Evolutionary conservation across 192 early-diverging fungal species (phyloP).

Genomic region (Fimicolochytrium jonesii): DNA sequence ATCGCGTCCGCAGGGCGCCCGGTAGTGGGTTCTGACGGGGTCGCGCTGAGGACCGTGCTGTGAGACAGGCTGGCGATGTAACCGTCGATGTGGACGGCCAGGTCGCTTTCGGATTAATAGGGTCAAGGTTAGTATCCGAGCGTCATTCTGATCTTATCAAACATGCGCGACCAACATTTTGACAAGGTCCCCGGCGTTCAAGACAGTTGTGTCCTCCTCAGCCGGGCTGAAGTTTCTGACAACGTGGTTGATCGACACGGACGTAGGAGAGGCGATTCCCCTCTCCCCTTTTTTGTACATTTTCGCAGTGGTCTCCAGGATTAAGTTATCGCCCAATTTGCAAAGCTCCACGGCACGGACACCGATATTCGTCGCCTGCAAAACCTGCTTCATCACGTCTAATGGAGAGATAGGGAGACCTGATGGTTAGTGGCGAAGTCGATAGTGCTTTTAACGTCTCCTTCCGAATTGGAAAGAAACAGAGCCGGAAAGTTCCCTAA

Average conservation of each 20-base stretch:
- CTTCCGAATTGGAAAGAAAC: neutral
- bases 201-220: constrained; percentile 43
- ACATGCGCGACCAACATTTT: constrained; percentile 62
- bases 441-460: too few relatives aligned
- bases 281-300: constrained; percentile 39
- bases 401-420: neutral
- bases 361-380: constrained; percentile 16
- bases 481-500: neutral
- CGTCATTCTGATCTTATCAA: neutral
- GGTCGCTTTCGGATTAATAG: constrained; percentile 51
- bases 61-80: constrained; percentile 75
- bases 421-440: neutral
- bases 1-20: constrained; percentile 85
- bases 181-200: constrained; percentile 83
- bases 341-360: constrained; percentile 29
- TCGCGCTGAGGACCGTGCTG: constrained; percentile 68
- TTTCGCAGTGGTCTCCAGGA: constrained; percentile 29
- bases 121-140: neutral
- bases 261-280: constrained; percentile 80
- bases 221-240: constrained; percentile 86
- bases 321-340: constrained; percentile 31
- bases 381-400: constrained; percentile 35
- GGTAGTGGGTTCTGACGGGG: constrained; percentile 50
- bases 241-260: constrained; percentile 76
- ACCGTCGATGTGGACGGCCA: constrained; percentile 87